phyloP scores from a whole-genome alignment of 176 grass and related monocot species.

The Carex kokanica region DNA sequence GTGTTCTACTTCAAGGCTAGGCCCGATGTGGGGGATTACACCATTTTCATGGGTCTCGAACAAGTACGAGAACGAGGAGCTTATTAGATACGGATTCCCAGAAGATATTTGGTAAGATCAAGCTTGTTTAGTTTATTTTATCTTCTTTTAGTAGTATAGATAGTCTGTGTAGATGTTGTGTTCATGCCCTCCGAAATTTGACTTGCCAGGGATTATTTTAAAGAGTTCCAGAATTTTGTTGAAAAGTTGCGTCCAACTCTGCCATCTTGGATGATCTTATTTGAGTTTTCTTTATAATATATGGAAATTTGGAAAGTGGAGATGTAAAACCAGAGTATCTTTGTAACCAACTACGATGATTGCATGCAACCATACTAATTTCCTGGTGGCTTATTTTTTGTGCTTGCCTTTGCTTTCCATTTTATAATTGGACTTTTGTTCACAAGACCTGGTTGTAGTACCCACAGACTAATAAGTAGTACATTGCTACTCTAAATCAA shows the following conservation, averaged over 20 bases:
- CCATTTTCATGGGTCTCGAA: conserved; percentile 96
- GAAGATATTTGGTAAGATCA: conserved; percentile 80
- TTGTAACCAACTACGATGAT: neutral
- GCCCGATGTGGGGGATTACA: conserved; percentile 81
- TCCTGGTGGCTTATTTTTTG: neutral
- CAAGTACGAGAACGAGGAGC: conserved; percentile 92
- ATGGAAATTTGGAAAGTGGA: neutral
- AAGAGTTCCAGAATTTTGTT: neutral
- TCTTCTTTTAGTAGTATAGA: neutral
- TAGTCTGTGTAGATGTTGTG: conserved; percentile 16
- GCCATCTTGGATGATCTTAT: neutral
- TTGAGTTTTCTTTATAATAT: neutral
- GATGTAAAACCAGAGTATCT: neutral
- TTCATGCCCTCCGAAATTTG: neutral
- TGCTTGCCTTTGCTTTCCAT: neutral
- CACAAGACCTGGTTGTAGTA: neutral
- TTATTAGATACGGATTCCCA: conserved; percentile 89
- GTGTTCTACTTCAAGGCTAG: conserved; percentile 97
- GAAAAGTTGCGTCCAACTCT: neutral
- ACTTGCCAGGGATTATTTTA: neutral
- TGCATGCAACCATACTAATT: neutral
- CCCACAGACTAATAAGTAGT: neutral
- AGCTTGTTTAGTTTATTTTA: neutral
- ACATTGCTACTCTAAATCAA: neutral
- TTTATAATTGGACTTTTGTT: neutral